Evolutionary conservation across 495 filamentous ascomycete genomes (phyloP), one percentile per base, ranked within the genome.

Genomic region (Hypoxylon perforatum): DNA sequence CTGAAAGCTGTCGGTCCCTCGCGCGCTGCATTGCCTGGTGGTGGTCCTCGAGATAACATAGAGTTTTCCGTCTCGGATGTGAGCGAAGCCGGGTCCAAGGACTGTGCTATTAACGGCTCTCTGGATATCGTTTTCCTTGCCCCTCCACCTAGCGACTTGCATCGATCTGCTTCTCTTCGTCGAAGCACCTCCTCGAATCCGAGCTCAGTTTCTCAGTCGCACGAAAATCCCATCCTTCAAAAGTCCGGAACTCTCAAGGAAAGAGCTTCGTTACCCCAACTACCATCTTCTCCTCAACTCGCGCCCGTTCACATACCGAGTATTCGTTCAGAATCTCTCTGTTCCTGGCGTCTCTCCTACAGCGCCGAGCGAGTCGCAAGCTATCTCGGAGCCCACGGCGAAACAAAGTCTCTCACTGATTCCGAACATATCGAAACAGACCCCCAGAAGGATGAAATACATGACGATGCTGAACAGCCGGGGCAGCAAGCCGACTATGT

Each of bases 1-100:
- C 45, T 60, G 14, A 48, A 45, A 25, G 41, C 51, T 6, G 65
- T 46, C 11, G 39, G 12, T 21, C 42, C 53, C 11, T 18, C 57
- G 38, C 53, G 48, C 23, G 60, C 71, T 38, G 70, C 64, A 30
- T 66, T 77, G 8, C 75, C 71, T 15, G 69, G 78, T 17, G 72
- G 77, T 17, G 77, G 78, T 5, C 76, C 77, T 41, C 71, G 79
- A 49, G 79, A 80, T 69, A 75, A 70, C 52, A 67, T 80, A 38
- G 77, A 80, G 58, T 79, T 80, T 53, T 74, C 71, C 0, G 75
- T 79, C 33, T 54, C 58, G 45, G 45, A 35, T 39, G 46, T 53
- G 17, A 62, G 72, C 45, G 66, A 72, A 10, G 56, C 57, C 14
- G 33, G 42, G 25, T 47, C 44, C 3, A 60, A 22, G 15, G 62